Evolutionary conservation across 2,329 filamentous ascomycete genomes (phyloP).

Genomic region (Daldinia eschscholtzii): DNA sequence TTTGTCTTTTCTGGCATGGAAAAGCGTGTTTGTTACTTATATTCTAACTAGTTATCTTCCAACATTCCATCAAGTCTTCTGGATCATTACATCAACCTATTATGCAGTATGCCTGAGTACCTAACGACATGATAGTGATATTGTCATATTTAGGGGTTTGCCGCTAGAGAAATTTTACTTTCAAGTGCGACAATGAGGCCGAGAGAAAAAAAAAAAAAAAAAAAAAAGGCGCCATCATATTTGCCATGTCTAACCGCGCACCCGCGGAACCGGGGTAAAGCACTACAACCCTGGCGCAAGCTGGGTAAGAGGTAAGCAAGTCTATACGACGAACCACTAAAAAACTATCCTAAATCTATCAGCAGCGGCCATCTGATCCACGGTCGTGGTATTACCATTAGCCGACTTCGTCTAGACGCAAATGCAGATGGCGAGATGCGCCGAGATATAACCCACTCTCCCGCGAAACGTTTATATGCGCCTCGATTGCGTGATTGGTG

Average conservation of each 20-base stretch:
- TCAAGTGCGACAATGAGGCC: not conserved
- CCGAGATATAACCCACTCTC: constrained; percentile 18
- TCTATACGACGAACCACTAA: constrained; percentile 7
- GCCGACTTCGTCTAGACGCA: constrained; percentile 4
- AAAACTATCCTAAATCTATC: constrained; percentile 1
- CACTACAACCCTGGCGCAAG: not conserved
- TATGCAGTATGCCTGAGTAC: not conserved
- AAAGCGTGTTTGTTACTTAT: not conserved
- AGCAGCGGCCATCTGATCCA: constrained; percentile 7
- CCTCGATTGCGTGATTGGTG: constrained; percentile 40
- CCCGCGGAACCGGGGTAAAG: not conserved
- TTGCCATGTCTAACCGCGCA: not conserved
- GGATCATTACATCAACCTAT: not conserved
- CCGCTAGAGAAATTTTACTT: not conserved
- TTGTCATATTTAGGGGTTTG: not conserved
- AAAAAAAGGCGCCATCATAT: not conserved
- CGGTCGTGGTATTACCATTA: constrained; percentile 8
- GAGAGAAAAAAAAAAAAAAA: not conserved
- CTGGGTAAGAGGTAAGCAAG: not conserved
- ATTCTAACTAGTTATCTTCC: not conserved
- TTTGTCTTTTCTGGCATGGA: not conserved
- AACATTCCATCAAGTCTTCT: constrained; percentile 3
- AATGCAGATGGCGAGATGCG: constrained; percentile 15
- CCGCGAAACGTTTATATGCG: constrained; percentile 31
- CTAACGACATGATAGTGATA: not conserved